Evolutionary conservation across 371 early-diverging fungal species (phyloP).

Genomic region (Zancudomyces culisetae): DNA sequence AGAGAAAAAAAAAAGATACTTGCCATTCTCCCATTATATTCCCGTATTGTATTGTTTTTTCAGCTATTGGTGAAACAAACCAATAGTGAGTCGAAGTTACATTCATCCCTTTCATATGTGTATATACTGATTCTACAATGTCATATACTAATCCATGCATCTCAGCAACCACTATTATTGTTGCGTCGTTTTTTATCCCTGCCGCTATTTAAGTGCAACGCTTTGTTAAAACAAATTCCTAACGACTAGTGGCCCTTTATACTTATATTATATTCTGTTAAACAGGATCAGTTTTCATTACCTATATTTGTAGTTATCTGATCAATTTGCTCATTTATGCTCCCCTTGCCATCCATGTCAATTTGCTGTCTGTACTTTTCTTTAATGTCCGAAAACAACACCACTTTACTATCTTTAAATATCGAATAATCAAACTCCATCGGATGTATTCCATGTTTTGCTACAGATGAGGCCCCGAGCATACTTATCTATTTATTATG

Average conservation of each 20-base stretch:
- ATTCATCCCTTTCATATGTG: slow-evolving; percentile 31
- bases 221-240: neutral
- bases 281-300: slow-evolving; percentile 1
- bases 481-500: slow-evolving; percentile 28
- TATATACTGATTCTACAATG: slow-evolving; percentile 36
- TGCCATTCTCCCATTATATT: slow-evolving; percentile 75
- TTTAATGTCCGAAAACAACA: slow-evolving; percentile 21
- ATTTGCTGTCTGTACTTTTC: neutral
- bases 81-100: slow-evolving; percentile 38
- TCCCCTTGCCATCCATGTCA: neutral
- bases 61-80: slow-evolving; percentile 54
- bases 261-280: neutral
- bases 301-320: no score
- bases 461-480: slow-evolving; percentile 41
- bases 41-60: slow-evolving; percentile 54
- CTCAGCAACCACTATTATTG: slow-evolving; percentile 46
- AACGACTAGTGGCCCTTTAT: neutral
- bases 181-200: slow-evolving; percentile 29
- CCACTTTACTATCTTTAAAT: slow-evolving; percentile 33
- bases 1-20: neutral
- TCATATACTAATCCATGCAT: slow-evolving; percentile 58
- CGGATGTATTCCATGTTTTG: slow-evolving; percentile 37
- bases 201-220: neutral
- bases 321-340: no score
- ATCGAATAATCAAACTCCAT: slow-evolving; percentile 38